Evolutionary conservation across 2,329 filamentous ascomycete species (phyloP).

Genomic region (Shiraia bambusicola): DNA sequence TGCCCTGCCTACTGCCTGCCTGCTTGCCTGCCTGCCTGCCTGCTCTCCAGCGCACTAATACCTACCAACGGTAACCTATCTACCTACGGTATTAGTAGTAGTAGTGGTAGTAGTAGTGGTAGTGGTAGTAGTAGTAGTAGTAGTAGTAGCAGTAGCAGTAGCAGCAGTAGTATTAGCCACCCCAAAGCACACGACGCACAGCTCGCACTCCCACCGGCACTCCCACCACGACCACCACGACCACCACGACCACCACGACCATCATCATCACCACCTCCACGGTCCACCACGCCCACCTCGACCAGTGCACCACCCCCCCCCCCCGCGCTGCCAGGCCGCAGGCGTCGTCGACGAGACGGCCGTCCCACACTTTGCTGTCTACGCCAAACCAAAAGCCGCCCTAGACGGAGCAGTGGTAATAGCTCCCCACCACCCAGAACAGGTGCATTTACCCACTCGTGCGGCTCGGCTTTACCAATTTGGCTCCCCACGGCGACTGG

Average conservation of each 20-base stretch:
- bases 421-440: conserved; percentile 21
- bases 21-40: too few species aligned
- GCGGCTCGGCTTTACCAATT: conserved; percentile 42
- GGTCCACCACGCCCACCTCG: conserved; percentile 21
- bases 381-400: conserved; percentile 27
- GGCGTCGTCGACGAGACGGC: conserved; percentile 13
- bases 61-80: too few species aligned
- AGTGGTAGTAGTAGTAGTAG: too few species aligned
- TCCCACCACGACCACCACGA: background rate
- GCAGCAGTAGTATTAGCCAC: too few species aligned
- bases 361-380: conserved; percentile 26
- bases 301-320: too few species aligned
- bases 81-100: too few species aligned
- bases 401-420: conserved; percentile 14
- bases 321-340: conserved; percentile 15
- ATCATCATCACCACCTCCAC: background rate
- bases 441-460: conserved; percentile 33
- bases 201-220: too few species aligned
- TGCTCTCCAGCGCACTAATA: too few species aligned
- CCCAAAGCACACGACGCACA: too few species aligned
- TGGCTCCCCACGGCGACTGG: conserved; percentile 12
- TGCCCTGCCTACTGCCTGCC: too few species aligned
- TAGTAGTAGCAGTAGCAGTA: too few species aligned
- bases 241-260: conserved; percentile 21
- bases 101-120: too few species aligned